Percentiles rank a stretch among this genome's conserved stretches.
Conservation (phyloP, 73 alveolate species). For the Paramecium caudatum region DNA sequence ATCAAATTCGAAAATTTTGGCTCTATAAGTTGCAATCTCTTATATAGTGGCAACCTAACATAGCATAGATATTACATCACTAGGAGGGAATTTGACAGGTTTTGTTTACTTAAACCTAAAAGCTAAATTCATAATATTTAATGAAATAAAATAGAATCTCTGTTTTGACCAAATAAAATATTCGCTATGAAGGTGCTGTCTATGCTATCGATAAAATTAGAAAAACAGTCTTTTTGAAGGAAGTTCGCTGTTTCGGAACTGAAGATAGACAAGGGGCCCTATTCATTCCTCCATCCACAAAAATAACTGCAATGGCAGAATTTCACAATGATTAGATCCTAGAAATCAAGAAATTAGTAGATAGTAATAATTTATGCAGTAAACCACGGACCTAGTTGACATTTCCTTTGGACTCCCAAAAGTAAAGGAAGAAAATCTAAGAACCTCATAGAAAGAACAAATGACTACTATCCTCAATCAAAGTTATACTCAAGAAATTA, state of each 20-base stretch:
- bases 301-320: slow-evolving; percentile 5
- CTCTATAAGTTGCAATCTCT: background rate
- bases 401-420: background rate
- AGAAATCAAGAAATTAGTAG: slow-evolving; percentile 51
- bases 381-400: background rate
- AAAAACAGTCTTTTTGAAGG: background rate
- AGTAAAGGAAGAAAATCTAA: background rate
- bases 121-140: slow-evolving; percentile 21
- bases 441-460: background rate
- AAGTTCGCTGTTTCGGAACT: slow-evolving; percentile 53
- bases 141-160: slow-evolving; percentile 32
- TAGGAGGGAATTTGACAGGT: background rate
- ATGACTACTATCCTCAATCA: background rate
- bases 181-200: background rate
- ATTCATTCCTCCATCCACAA: slow-evolving; percentile 40
- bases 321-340: slow-evolving; percentile 30
- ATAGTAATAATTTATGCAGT: background rate
- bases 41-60: background rate
- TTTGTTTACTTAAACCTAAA: slow-evolving; percentile 21
- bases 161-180: slow-evolving; percentile 5
- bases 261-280: slow-evolving; percentile 21
- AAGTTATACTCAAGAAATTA: background rate
- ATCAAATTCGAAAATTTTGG: background rate
- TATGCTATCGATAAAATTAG: slow-evolving; percentile 27
- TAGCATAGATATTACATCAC: background rate